Evolutionary conservation across 2,329 filamentous ascomycete species (phyloP).

Genomic region (Apiospora malaysiana): DNA sequence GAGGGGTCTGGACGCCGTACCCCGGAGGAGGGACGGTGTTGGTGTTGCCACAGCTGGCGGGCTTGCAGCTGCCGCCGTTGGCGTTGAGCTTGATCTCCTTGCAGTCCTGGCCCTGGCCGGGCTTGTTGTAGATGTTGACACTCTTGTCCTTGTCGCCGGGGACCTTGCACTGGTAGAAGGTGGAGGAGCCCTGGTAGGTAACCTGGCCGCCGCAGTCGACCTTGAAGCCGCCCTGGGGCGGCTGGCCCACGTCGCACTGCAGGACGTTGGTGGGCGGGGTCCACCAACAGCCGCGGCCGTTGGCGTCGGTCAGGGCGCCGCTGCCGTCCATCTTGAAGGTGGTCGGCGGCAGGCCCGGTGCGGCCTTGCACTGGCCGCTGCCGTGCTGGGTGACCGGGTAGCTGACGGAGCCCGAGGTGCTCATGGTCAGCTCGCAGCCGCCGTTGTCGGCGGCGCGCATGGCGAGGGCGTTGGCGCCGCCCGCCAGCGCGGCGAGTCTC

Average conservation of each 20-base stretch:
- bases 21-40: not conserved
- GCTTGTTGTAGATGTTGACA: constrained; percentile 60
- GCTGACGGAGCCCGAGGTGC: constrained; percentile 9
- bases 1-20: not conserved
- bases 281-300: constrained; percentile 66
- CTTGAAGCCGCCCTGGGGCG: constrained; percentile 59
- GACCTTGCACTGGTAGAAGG: constrained; percentile 64
- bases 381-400: constrained; percentile 59
- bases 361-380: constrained; percentile 67
- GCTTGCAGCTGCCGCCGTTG: constrained; percentile 1
- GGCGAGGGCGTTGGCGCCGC: constrained; percentile 18
- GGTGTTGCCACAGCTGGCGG: not conserved
- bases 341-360: constrained; percentile 51
- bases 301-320: constrained; percentile 58
- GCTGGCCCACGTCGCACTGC: constrained; percentile 64
- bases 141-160: constrained; percentile 55
- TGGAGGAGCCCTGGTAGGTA: constrained; percentile 54
- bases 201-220: constrained; percentile 59
- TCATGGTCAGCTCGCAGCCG: constrained; percentile 12
- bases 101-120: constrained; percentile 33
- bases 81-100: constrained; percentile 17
- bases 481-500: constrained; percentile 12
- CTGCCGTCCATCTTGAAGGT: constrained; percentile 61
- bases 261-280: constrained; percentile 64
- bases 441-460: not conserved